Evolutionary conservation across 2,329 filamentous ascomycete species (phyloP).

Genomic region (Zalaria sp.): DNA sequence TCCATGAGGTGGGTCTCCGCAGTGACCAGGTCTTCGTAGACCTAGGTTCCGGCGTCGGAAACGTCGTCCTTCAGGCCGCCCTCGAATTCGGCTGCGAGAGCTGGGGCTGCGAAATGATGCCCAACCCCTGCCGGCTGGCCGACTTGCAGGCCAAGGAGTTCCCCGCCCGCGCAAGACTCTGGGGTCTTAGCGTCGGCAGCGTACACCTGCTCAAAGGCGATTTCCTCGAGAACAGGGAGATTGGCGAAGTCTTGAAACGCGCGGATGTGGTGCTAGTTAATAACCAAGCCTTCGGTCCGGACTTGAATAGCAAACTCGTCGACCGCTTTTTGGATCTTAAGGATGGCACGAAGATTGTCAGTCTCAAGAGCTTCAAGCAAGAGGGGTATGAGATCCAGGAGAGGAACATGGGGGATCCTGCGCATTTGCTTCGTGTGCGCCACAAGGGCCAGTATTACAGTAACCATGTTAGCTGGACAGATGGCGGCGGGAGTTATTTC

Average conservation of each 20-base stretch:
- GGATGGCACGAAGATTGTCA: conserved; percentile 77
- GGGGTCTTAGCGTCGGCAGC: conserved; percentile 69
- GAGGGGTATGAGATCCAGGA: conserved; percentile 60
- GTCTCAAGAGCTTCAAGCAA: conserved; percentile 80
- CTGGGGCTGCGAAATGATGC: conserved; percentile 95
- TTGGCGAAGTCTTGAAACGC: conserved; percentile 59
- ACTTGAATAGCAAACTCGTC: conserved; percentile 71
- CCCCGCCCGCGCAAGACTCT: conserved; percentile 67
- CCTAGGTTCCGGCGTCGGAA: conserved; percentile 88
- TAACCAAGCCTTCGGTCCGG: conserved; percentile 88
- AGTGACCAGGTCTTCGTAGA: conserved; percentile 85
- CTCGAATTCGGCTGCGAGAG: conserved; percentile 87
- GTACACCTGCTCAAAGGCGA: conserved; percentile 74
- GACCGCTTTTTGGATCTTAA: conserved; percentile 91
- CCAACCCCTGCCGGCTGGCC: conserved; percentile 72
- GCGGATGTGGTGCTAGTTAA: conserved; percentile 97
- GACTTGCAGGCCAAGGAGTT: conserved; percentile 74
- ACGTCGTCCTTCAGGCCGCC: conserved; percentile 86
- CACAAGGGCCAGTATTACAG: conserved; percentile 54
- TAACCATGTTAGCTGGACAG: conserved; percentile 76
- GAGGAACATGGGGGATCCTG: conserved; percentile 65
- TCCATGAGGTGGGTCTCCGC: conserved; percentile 63
- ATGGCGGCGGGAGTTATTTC: conserved; percentile 70
- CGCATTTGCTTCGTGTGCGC: conserved; percentile 67
- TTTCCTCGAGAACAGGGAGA: conserved; percentile 60